Conservation (phyloP, 768 basidiomycete species). For the Lentinus tigrinus region DNA sequence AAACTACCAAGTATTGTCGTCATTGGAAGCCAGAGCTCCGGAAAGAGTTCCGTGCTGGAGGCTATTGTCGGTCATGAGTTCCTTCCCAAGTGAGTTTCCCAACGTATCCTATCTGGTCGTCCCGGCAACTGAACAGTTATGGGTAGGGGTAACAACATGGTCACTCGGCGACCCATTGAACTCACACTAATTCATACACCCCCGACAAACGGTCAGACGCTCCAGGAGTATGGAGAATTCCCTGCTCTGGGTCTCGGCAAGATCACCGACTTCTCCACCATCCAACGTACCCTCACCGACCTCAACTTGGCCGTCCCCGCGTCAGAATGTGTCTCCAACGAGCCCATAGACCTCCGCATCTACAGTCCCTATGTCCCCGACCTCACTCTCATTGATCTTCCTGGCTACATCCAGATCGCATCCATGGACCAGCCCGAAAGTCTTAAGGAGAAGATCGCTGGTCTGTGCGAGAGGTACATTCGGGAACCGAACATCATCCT, state of each 20-base stretch:
- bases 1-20: slow-evolving; percentile 98
- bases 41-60: slow-evolving; percentile 96
- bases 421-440: slow-evolving; percentile 94
- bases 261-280: slow-evolving; percentile 86
- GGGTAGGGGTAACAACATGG: slow-evolving; percentile 95
- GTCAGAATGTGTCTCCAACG: slow-evolving; percentile 88
- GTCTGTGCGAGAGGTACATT: slow-evolving; percentile 93
- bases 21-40: slow-evolving; percentile 96
- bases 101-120: background rate
- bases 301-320: slow-evolving; percentile 91
- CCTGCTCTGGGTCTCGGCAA: slow-evolving; percentile 86
- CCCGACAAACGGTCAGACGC: slow-evolving; percentile 47
- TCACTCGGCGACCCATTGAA: slow-evolving; percentile 96
- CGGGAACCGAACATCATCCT: slow-evolving; percentile 99
- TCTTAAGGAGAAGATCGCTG: slow-evolving; percentile 89
- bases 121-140: slow-evolving; percentile 1
- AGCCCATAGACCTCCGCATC: slow-evolving; percentile 96
- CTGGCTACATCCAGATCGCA: slow-evolving; percentile 94
- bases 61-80: slow-evolving; percentile 98
- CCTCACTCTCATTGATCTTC: slow-evolving; percentile 94
- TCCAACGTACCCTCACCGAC: slow-evolving; percentile 91
- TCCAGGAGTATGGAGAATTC: slow-evolving; percentile 90
- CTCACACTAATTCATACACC: slow-evolving; percentile 95
- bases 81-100: slow-evolving; percentile 83
- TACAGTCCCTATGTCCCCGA: slow-evolving; percentile 96